These are phyloP conservation scores for Verticillium nubilum DNA, from an alignment of 2,329 filamentous ascomycete species.

Conservation along the genomic window DNA sequence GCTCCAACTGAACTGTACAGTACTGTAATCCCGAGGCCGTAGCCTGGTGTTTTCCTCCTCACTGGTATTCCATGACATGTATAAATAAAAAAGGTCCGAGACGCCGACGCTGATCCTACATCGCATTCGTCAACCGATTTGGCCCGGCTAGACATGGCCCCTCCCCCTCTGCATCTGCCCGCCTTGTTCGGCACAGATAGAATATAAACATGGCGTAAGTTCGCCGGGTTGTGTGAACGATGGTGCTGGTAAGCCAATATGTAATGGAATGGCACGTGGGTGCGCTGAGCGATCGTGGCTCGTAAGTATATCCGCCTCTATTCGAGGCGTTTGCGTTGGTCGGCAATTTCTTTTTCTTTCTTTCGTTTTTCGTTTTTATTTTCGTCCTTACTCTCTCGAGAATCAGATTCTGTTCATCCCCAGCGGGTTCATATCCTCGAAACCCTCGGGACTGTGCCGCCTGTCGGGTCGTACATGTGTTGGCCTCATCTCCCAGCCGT, in stretches of 20 bases:
- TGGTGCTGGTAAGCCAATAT: neutral
- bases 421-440: constrained; percentile 45
- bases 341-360: constrained; percentile 3
- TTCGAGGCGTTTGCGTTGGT: neutral
- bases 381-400: too few species aligned
- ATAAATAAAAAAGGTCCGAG: constrained; percentile 5
- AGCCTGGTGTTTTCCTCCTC: neutral
- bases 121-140: neutral
- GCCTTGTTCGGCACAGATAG: neutral
- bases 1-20: neutral
- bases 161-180: constrained; percentile 6
- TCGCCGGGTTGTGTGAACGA: neutral
- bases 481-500: constrained; percentile 34
- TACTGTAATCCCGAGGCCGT: neutral
- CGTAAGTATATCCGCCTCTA: neutral
- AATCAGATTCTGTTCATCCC: constrained; percentile 50
- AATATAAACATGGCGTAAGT: neutral
- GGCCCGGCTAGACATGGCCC: constrained; percentile 1
- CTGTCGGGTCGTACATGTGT: constrained; percentile 27
- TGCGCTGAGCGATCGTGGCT: neutral
- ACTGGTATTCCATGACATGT: neutral
- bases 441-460: constrained; percentile 16
- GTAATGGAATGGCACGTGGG: constrained; percentile 1
- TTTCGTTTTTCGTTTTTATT: constrained; percentile 4
- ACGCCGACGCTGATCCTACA: constrained; percentile 11